A percentile compares a stretch with the other conserved stretches of the same genome.
Evolutionary conservation across 352 stramenopile species (phyloP).

Genomic region (Pythium guiyangense): DNA sequence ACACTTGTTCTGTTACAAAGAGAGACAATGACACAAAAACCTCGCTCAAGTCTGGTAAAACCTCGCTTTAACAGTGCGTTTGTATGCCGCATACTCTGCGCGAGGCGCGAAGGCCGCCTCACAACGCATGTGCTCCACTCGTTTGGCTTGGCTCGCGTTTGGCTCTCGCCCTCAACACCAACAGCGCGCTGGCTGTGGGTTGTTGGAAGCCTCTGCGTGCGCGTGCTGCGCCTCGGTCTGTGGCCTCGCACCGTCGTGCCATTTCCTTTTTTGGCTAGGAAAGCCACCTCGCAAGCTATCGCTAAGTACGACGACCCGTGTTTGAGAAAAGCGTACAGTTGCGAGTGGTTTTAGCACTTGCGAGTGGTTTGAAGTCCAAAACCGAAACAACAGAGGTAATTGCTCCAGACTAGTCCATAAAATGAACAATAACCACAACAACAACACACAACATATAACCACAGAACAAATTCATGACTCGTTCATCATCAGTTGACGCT

Average conservation of each 20-base stretch:
- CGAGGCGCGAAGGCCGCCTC: constrained; percentile 1
- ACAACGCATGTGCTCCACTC: constrained; percentile 51
- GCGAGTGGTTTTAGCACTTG: too few relatives aligned
- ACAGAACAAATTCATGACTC: too few relatives aligned
- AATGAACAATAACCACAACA: too few relatives aligned
- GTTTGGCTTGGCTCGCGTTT: constrained; percentile 34
- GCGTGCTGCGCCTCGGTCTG: constrained; percentile 1
- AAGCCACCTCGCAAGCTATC: constrained; percentile 16
- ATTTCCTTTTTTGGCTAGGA: constrained; percentile 64
- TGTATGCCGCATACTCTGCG: constrained; percentile 32
- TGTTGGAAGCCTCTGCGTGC: not conserved
- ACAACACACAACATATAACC: too few relatives aligned
- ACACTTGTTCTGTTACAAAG: not conserved
- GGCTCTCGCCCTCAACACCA: not conserved
- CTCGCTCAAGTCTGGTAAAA: constrained; percentile 14
- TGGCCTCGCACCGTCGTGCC: constrained; percentile 13
- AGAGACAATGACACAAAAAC: constrained; percentile 19
- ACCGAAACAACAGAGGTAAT: too few relatives aligned
- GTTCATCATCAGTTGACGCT: not conserved
- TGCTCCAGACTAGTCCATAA: too few relatives aligned
- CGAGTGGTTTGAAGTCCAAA: too few relatives aligned
- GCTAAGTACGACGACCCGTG: too few relatives aligned
- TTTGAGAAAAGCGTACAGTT: too few relatives aligned
- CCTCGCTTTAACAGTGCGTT: constrained; percentile 28
- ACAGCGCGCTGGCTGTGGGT: too few relatives aligned